Evolutionary conservation across 2,329 filamentous ascomycete genomes (phyloP).

Genomic region (Colletotrichum cuscutae): DNA sequence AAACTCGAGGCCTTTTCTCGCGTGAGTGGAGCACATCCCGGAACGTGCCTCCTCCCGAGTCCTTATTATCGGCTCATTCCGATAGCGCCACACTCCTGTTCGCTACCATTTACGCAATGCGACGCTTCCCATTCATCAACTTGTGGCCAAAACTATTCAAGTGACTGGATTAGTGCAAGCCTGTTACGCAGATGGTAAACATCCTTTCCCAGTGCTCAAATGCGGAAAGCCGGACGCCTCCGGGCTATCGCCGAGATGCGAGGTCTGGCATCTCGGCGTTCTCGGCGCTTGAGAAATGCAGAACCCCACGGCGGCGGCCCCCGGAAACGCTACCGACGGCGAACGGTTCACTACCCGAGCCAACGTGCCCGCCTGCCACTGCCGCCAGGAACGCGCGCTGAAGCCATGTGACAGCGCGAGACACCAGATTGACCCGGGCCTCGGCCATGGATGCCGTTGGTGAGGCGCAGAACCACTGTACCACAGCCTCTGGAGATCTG

Average conservation of each 20-base stretch:
- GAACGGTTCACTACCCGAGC: constrained; percentile 13
- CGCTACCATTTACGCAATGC: background rate
- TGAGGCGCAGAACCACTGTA: too few species aligned
- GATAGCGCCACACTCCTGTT: background rate
- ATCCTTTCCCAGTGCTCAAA: background rate
- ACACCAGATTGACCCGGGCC: background rate
- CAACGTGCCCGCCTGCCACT: background rate
- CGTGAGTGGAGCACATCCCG: background rate
- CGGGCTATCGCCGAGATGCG: constrained; percentile 32
- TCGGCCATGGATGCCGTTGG: background rate
- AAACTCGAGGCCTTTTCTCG: background rate
- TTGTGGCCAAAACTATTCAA: background rate
- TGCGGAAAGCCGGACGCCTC: constrained; percentile 16
- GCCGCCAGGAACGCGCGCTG: background rate
- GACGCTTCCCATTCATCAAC: background rate
- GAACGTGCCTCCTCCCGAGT: background rate
- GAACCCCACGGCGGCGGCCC: background rate
- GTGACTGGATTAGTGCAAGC: background rate
- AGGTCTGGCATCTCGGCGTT: constrained; percentile 10
- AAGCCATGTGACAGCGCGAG: constrained; percentile 24
- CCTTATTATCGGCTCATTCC: background rate
- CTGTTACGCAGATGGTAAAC: background rate
- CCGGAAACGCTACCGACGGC: constrained; percentile 1
- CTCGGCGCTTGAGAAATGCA: constrained; percentile 7
- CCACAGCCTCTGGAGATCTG: background rate